Base-by-base conservation (phyloP, 805 yeast genomes). In the Yamadazyma ubonensis region DNA sequence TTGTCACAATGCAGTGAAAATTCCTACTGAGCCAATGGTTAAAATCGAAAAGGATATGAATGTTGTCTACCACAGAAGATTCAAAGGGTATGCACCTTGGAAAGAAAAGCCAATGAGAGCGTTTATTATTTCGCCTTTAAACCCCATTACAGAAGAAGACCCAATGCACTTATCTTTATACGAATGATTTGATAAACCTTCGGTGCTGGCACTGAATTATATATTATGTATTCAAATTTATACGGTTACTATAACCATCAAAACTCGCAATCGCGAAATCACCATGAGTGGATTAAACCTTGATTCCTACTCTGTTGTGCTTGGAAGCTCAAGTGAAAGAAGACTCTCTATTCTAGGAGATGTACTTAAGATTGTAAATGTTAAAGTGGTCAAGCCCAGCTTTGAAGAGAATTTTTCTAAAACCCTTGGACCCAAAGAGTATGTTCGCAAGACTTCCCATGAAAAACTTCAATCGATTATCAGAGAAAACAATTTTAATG, bases 291-390 rank as follows among this genome's bases (percentile, higher is more conserved):
- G 12, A 15, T 36, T 39, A 11, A 19, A 34, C 29, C 16, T 34
- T 11, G 6, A 19, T 3, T 14, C 30, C 6, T 42, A 44, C 19
- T 15, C 39, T 3, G 18, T 47, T 11, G 15, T 47, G 8, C 27
- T 47, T 14, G 96, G 96, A 0, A 87, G 96, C 2, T 75, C 85
- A 1, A 90, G 97, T 0, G 91, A 95, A 2, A 71, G 96, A 44
- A 66, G 99, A 42, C 61, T 67, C 39, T 86, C 86, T 41, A 83
- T 93, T n/a, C 53, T 93, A 20, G 53, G 59, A 4, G 53, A 52
- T 5, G 78, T 83, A 49, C 58, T 84, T 57, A 82, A 82, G 0
- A 59, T 84, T 26, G 35, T 56, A 0, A 55, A 75, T 6, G 51
- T 71, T 9, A 61, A 59, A 18, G 65, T 84, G 0, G 58, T 75